These are phyloP conservation scores for Trypanosoma scelopori DNA, from an alignment of 208 protist genomes.

Conservation along the genomic window DNA sequence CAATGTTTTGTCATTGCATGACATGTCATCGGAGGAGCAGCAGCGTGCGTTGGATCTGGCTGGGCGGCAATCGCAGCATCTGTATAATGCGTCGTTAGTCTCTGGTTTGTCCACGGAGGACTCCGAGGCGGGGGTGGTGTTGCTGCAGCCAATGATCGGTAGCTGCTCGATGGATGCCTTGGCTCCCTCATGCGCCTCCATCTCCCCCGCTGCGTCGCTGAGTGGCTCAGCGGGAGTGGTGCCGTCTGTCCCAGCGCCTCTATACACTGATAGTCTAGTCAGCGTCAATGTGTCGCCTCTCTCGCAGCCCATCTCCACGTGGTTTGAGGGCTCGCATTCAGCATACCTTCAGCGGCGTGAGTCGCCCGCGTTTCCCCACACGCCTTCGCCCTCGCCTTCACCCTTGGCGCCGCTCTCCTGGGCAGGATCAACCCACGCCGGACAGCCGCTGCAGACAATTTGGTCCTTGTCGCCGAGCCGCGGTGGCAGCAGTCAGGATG, in stretches of 20 bases:
- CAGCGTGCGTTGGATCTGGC: slow-evolving; percentile 1
- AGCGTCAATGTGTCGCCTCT: slow-evolving; percentile 45
- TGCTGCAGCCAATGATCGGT: slow-evolving; percentile 4
- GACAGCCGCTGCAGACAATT: background rate
- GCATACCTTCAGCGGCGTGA: slow-evolving; percentile 15
- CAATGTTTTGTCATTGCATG: background rate
- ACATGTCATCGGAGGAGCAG: slow-evolving; percentile 17
- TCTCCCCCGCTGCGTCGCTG: slow-evolving; percentile 10
- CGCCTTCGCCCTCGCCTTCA: background rate
- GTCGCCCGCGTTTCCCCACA: slow-evolving; percentile 15
- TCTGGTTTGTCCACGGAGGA: background rate
- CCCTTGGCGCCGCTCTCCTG: background rate
- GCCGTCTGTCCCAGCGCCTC: slow-evolving; percentile 3
- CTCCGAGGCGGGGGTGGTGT: background rate
- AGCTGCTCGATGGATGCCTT: background rate
- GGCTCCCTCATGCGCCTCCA: slow-evolving; percentile 16
- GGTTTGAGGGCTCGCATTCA: slow-evolving; percentile 20
- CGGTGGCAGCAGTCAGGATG: too few species aligned
- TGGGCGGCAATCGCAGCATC: background rate
- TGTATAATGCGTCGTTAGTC: background rate
- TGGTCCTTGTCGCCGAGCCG: background rate
- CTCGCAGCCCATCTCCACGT: slow-evolving; percentile 37
- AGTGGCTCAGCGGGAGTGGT: too few species aligned
- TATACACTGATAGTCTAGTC: slow-evolving; percentile 18
- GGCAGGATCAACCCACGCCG: too few species aligned